These are phyloP conservation scores for Leavenworthia alabamica DNA, from an alignment of 345 rosid genomes.

Conservation along the genomic window DNA sequence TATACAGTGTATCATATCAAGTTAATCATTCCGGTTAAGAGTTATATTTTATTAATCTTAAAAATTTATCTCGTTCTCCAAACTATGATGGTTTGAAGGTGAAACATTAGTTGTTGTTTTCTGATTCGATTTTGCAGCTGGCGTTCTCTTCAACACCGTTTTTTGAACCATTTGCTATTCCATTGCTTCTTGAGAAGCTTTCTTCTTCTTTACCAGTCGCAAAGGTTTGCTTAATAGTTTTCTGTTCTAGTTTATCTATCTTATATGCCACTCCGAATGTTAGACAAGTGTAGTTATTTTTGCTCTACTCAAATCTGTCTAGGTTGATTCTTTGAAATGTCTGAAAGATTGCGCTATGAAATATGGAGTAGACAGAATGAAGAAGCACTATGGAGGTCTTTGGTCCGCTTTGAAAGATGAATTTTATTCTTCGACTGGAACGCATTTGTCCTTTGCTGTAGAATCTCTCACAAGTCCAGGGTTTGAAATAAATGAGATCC, in stretches of 20 bases:
- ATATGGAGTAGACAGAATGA: slow-evolving; percentile 63
- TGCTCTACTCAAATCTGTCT: background rate
- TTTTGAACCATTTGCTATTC: slow-evolving; percentile 82
- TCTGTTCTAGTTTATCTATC: background rate
- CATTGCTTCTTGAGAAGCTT: slow-evolving; percentile 86
- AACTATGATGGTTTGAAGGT: background rate
- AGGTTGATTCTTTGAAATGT: slow-evolving; percentile 91
- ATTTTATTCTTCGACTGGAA: slow-evolving; percentile 47
- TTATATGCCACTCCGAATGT: slow-evolving; percentile 5
- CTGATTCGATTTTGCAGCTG: slow-evolving; percentile 36
- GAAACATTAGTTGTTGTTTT: background rate
- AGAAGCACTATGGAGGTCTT: slow-evolving; percentile 50
- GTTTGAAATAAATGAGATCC: slow-evolving; percentile 42
- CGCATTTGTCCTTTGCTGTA: slow-evolving; percentile 32
- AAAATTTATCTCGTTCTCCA: background rate
- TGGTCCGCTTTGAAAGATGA: slow-evolving; percentile 69
- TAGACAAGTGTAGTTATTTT: slow-evolving; percentile 14
- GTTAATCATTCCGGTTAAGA: background rate
- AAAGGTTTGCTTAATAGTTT: slow-evolving; percentile 43
- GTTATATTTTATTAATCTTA: background rate
- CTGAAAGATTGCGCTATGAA: slow-evolving; percentile 49
- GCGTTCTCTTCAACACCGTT: slow-evolving; percentile 81
- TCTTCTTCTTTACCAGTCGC: slow-evolving; percentile 78
- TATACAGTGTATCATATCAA: background rate
- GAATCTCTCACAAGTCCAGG: slow-evolving; percentile 44